These are phyloP conservation scores for Micractinium conductrix DNA, from an alignment of 139 green algal species.

Conservation along the genomic window DNA sequence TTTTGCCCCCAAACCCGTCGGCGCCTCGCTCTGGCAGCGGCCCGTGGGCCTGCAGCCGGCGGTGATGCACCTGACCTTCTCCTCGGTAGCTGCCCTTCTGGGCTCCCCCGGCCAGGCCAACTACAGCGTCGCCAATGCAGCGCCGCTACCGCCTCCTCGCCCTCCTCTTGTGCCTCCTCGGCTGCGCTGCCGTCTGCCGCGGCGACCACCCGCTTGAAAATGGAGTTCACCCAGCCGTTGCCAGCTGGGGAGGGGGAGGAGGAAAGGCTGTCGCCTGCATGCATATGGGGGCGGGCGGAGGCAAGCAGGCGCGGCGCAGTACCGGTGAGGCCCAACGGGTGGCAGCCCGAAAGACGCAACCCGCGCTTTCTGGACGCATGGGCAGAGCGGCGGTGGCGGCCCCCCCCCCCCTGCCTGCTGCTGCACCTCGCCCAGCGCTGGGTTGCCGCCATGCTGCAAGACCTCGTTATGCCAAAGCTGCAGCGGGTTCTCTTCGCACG, in stretches of 20 bases:
- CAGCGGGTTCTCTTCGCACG: not conserved
- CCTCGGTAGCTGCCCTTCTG: constrained; percentile 79
- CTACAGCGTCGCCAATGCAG: constrained; percentile 54
- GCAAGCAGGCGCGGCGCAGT: not conserved
- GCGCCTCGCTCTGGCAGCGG: constrained; percentile 26
- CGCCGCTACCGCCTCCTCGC: not conserved
- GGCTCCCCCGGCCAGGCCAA: constrained; percentile 84
- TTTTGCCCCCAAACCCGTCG: constrained; percentile 64
- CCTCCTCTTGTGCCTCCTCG: not conserved
- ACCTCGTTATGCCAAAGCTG: not conserved
- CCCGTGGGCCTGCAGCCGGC: constrained; percentile 9
- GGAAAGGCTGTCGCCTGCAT: not conserved
- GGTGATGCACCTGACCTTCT: constrained; percentile 71
- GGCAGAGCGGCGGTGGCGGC: no score
- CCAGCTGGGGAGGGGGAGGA: not conserved
- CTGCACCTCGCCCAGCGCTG: not conserved
- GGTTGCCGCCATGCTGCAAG: not conserved
- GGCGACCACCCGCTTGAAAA: constrained; percentile 2
- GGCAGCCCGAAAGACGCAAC: not conserved
- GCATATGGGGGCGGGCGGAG: not conserved
- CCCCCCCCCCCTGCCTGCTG: not conserved
- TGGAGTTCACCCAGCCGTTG: constrained; percentile 14
- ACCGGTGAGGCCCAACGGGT: not conserved
- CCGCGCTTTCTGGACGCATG: no score
- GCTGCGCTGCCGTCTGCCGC: not conserved